These are phyloP conservation scores for Guyanaporus albipodus DNA, from an alignment of 768 basidiomycete species.

Conservation along the genomic window DNA sequence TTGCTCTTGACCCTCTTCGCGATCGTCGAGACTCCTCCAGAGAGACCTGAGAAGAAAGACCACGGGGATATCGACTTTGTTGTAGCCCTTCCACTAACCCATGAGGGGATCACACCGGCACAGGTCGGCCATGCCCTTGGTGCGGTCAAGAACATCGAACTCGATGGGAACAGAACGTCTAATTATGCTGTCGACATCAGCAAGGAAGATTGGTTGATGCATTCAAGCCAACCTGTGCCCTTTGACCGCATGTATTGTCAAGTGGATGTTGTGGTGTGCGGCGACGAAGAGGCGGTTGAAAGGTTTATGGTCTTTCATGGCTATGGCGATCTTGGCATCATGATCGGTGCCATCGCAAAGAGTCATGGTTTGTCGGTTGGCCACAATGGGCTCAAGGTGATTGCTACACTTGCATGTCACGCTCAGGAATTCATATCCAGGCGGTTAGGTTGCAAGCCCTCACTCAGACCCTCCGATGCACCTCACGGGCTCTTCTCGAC, in stretches of 20 bases:
- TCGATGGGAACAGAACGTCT: conserved; percentile 53
- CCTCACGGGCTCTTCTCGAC: conserved; percentile 47
- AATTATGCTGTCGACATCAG: conserved; percentile 56
- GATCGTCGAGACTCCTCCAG: conserved; percentile 51
- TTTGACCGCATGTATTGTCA: conserved; percentile 34
- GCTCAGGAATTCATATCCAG: conserved; percentile 17
- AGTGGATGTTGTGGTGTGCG: conserved; percentile 63
- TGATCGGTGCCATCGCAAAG: conserved; percentile 53
- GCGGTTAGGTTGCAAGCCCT: conserved; percentile 24
- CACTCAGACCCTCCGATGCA: conserved; percentile 37
- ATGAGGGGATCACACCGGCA: conserved; percentile 30
- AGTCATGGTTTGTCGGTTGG: conserved; percentile 50
- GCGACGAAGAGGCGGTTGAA: conserved; percentile 45
- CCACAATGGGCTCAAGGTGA: conserved; percentile 56
- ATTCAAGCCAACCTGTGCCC: conserved; percentile 4
- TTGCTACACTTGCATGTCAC: background rate
- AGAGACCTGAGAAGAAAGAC: conserved; percentile 62
- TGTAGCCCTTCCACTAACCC: conserved; percentile 42
- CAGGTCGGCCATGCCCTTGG: conserved; percentile 40
- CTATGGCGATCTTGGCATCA: conserved; percentile 73
- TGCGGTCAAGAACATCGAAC: conserved; percentile 43
- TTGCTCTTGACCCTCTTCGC: conserved; percentile 45
- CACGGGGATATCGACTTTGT: conserved; percentile 71
- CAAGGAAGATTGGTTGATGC: conserved; percentile 36
- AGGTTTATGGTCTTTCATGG: conserved; percentile 53